A percentile compares a stretch with the other conserved stretches of the same genome.
Evolutionary conservation across 2,329 filamentous ascomycete genomes (phyloP).

Genomic region (Ophiostoma perfectum): DNA sequence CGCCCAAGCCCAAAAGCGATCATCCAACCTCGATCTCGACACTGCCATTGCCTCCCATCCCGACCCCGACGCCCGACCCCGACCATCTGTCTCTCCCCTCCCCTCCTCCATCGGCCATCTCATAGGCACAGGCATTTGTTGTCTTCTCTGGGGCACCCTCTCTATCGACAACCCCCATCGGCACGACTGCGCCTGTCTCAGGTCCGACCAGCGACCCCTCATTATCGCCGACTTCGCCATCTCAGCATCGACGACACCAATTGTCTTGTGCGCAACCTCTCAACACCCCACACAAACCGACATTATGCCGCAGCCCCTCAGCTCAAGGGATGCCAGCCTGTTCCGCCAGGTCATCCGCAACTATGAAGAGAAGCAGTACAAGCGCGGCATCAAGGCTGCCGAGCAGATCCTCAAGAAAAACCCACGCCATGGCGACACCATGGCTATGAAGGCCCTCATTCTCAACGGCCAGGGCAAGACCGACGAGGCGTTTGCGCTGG

Average conservation of each 20-base stretch:
- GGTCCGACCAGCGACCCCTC: neutral
- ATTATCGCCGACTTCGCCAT: neutral
- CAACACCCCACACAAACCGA: conserved; percentile 28
- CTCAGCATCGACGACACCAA: neutral
- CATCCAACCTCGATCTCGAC: conserved; percentile 13
- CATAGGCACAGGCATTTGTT: neutral
- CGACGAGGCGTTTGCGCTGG: conserved; percentile 88
- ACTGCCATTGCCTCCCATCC: neutral
- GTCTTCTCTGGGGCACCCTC: neutral
- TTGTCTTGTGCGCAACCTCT: conserved; percentile 15
- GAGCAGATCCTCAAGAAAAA: conserved; percentile 95
- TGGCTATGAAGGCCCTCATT: conserved; percentile 98
- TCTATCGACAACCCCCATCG: neutral
- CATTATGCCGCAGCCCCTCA: conserved; percentile 66
- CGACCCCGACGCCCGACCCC: neutral
- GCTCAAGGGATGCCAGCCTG: conserved; percentile 85
- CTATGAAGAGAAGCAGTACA: conserved; percentile 99
- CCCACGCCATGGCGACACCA: conserved; percentile 93
- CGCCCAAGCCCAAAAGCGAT: conserved; percentile 9
- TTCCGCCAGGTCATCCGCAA: conserved; percentile 92
- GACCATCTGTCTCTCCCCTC: neutral
- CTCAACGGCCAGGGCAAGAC: conserved; percentile 87
- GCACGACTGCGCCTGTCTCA: neutral
- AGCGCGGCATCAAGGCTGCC: conserved; percentile 84
- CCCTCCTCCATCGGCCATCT: neutral